Base-by-base conservation (phyloP, 805 yeast genomes). In the Wickerhamiella parazyma region DNA sequence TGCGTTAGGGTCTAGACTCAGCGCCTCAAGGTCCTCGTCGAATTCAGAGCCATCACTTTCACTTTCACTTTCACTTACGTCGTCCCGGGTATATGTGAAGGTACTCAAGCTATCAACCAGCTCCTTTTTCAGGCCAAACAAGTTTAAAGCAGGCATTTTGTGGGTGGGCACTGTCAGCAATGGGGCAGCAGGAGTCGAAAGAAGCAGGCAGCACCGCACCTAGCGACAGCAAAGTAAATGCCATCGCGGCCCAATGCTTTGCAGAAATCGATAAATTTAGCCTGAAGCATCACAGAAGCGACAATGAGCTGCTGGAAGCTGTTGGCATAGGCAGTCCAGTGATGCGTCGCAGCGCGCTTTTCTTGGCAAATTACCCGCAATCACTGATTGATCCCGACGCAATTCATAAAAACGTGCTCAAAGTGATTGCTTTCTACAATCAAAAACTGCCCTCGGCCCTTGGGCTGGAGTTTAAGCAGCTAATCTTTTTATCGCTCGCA, bases 1-100 rank as follows among this genome's bases (percentile, higher is more conserved):
- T 1, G 59, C 56, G 1, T 47, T 49, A 25, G 48, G 49, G 24
- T 41, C 51, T 42, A 49, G 46, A 22, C 48, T 49, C 53, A 55
- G 48, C 6, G 44, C 44, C 38, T 46, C 49, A 28, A 44, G 29
- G 9, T 44, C 45, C 31, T 40, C 35, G 9, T 17, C 35, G 6
- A 17, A 17, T 3, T 33, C 21, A 3, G 20, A 5, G 10, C 8
- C 20, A 7, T 33, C 38, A n/a, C 19, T n/a, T 1, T 34, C 11
- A 8, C 22, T 29, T 4, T 21, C 38, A 10, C 16, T 21, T 11
- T 25, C 25, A n/a, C 6, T n/a, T n/a, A n/a, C n/a, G 18, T 16
- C 19, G 19, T 39, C 42, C 10, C 17, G 14, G 16, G 19, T 21
- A 12, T 22, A 39, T 3, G 33, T 22, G 16, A 40, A 40, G 3